Evolutionary conservation across 2,329 filamentous ascomycete genomes (phyloP).

Genomic region (Verticillium nubilum): DNA sequence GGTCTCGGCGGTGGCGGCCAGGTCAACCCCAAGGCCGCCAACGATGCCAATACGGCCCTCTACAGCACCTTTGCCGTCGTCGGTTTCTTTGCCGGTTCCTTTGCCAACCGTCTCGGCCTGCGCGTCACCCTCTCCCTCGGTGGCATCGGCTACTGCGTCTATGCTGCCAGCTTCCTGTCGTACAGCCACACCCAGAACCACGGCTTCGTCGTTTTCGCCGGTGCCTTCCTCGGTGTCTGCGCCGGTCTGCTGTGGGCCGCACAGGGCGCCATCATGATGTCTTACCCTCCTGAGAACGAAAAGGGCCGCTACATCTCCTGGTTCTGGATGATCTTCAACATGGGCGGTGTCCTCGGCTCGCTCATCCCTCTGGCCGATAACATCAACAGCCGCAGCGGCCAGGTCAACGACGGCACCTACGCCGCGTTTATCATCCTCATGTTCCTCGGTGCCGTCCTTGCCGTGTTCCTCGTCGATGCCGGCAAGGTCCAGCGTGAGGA

Average conservation of each 20-base stretch:
- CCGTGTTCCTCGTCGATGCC: conserved; percentile 66
- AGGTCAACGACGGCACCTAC: conserved; percentile 75
- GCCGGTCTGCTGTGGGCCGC: conserved; percentile 78
- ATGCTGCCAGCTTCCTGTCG: conserved; percentile 64
- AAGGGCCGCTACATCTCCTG: conserved; percentile 87
- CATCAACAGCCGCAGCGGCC: conserved; percentile 47
- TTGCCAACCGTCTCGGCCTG: conserved; percentile 72
- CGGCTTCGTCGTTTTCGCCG: conserved; percentile 72
- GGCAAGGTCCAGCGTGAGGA: conserved; percentile 69
- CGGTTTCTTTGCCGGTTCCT: conserved; percentile 68
- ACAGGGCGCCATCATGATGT: conserved; percentile 84
- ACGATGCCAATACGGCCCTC: conserved; percentile 64
- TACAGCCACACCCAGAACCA: conserved; percentile 63
- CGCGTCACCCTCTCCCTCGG: conserved; percentile 64
- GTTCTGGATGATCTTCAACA: conserved; percentile 95
- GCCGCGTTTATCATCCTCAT: conserved; percentile 84
- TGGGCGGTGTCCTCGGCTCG: conserved; percentile 82
- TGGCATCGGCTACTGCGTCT: conserved; percentile 72
- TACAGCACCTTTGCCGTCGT: conserved; percentile 67
- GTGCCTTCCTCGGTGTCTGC: conserved; percentile 70
- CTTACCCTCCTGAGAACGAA: conserved; percentile 72
- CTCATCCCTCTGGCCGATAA: conserved; percentile 70
- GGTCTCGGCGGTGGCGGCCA: conserved; percentile 62
- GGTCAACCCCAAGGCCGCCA: conserved; percentile 47
- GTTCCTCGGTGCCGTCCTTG: conserved; percentile 62